Percentiles rank a stretch among this genome's conserved stretches.
phyloP scores from a whole-genome alignment of 306 rosid species.

The Arachis stenosperma region DNA sequence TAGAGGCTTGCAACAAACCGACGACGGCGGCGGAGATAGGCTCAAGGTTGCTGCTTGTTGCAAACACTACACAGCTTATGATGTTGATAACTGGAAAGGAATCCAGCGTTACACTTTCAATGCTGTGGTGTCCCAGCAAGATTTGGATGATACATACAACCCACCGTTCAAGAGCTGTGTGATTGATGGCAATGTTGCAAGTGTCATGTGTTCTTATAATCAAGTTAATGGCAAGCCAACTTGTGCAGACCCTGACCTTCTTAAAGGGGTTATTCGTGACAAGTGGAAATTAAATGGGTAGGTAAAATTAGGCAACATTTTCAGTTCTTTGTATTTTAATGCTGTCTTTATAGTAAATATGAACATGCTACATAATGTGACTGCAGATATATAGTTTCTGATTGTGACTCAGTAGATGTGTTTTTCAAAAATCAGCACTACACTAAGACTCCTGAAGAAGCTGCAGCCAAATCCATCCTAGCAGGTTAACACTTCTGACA shows the following conservation, averaged over 20 bases:
- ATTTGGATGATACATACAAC: conserved; percentile 88
- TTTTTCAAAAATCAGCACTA: conserved; percentile 72
- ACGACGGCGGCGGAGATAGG: conserved; percentile 56
- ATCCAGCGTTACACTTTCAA: conserved; percentile 71
- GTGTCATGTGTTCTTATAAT: conserved; percentile 98
- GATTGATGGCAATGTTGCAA: conserved; percentile 93
- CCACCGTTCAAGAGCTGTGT: conserved; percentile 99
- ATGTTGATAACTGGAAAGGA: conserved; percentile 92
- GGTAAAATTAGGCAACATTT: not conserved
- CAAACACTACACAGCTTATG: conserved; percentile 96
- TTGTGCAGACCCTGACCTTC: conserved; percentile 95
- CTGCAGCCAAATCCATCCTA: conserved; percentile 78
- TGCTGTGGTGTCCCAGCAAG: conserved; percentile 88
- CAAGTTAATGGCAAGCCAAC: conserved; percentile 93
- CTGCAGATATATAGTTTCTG: conserved; percentile 91
- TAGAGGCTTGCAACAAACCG: conserved; percentile 75
- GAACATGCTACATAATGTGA: conserved; percentile 5
- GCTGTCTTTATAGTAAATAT: not conserved
- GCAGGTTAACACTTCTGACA: conserved; percentile 62
- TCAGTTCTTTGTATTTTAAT: not conserved
- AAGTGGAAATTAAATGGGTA: conserved; percentile 95
- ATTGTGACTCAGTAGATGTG: conserved; percentile 91
- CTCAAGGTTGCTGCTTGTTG: conserved; percentile 99
- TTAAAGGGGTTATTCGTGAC: conserved; percentile 75
- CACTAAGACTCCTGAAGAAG: conserved; percentile 95